Conservation (phyloP, 352 stramenopile species). For the Phytophthora pistaciae region DNA sequence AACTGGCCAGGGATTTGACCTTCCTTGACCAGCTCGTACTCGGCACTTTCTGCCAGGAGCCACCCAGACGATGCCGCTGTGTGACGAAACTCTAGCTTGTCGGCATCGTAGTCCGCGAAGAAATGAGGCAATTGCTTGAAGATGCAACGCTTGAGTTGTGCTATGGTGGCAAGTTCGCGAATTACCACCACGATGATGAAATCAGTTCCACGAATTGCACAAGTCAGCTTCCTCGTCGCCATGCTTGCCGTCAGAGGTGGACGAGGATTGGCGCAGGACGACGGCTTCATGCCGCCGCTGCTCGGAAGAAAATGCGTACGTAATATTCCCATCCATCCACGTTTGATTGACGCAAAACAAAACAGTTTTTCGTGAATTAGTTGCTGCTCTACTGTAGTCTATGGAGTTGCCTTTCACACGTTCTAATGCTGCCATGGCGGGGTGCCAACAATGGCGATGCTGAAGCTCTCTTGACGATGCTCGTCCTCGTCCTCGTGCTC, state of each 20-base stretch:
- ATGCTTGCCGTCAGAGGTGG: not conserved
- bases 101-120: not conserved
- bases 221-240: not conserved
- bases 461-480: constrained; percentile 44
- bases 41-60: not conserved
- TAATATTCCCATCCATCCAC: no score
- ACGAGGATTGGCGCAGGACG: no score
- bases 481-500: constrained; percentile 8
- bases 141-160: not conserved
- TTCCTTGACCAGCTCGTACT: not conserved
- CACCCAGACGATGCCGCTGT: not conserved
- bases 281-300: no score
- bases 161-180: not conserved
- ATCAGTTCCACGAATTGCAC: not conserved
- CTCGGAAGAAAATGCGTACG: not conserved
- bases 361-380: not conserved
- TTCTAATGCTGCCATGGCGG: constrained; percentile 38
- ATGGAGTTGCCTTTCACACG: constrained; percentile 23
- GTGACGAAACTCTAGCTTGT: not conserved
- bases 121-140: not conserved
- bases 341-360: no score
- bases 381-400: constrained; percentile 33
- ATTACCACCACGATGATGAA: not conserved
- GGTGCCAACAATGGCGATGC: constrained; percentile 62
- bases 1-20: not conserved